Percentiles rank a stretch among this genome's conserved stretches.
Conservation (phyloP, 495 filamentous ascomycete genomes). For the Tuber magnatum region DNA sequence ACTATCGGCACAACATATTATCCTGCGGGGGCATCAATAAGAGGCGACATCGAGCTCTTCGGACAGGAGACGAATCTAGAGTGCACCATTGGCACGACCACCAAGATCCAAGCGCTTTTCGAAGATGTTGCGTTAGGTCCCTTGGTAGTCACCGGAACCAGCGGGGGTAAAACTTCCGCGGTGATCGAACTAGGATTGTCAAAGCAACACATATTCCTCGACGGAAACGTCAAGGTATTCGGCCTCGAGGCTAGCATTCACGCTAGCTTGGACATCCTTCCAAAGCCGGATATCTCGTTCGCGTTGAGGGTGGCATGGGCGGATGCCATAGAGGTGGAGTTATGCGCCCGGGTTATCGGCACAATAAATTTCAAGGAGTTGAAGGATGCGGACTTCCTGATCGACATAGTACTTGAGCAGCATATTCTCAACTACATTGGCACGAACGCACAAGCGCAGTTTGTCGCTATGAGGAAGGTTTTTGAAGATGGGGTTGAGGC, state of each 20-base stretch:
- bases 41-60: constrained; percentile 22
- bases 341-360: constrained; percentile 19
- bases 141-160: constrained; percentile 16
- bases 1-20: constrained; percentile 32
- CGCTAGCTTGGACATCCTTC: constrained; percentile 21
- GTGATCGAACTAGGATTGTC: constrained; percentile 22
- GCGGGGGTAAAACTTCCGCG: constrained; percentile 11
- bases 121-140: constrained; percentile 24
- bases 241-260: constrained; percentile 23
- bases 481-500: constrained; percentile 20
- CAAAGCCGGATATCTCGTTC: constrained; percentile 22
- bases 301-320: constrained; percentile 24
- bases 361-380: constrained; percentile 15
- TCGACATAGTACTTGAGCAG: constrained; percentile 27
- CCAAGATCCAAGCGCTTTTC: constrained; percentile 19
- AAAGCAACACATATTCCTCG: constrained; percentile 30
- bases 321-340: constrained; percentile 18
- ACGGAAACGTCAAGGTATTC: constrained; percentile 20
- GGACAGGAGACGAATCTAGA: constrained; percentile 19
- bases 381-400: constrained; percentile 20
- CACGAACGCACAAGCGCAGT: constrained; percentile 10
- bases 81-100: constrained; percentile 23
- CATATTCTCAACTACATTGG: constrained; percentile 23
- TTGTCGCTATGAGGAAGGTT: constrained; percentile 13
- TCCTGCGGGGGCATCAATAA: constrained; percentile 21